Conservation (phyloP, 257 asterid species). For the Solanum appendiculatum region DNA sequence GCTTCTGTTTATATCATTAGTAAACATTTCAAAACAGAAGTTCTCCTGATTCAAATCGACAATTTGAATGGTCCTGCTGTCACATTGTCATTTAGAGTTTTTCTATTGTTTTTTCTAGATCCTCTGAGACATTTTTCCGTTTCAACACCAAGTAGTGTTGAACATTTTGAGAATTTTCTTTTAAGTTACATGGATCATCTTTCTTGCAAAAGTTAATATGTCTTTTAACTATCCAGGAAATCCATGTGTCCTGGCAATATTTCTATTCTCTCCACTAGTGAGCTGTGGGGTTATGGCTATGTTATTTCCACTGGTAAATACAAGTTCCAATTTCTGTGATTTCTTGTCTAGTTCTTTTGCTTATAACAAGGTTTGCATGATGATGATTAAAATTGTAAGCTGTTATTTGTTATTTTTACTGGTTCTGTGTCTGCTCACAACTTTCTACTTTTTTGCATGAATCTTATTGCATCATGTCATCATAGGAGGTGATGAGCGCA, state of each 20-base stretch:
- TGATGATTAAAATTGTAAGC: background rate
- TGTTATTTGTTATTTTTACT: background rate
- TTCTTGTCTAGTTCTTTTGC: background rate
- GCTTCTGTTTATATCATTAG: background rate
- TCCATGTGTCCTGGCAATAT: constrained; percentile 73
- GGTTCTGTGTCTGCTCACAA: background rate
- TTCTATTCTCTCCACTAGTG: constrained; percentile 77
- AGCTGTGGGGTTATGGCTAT: constrained; percentile 95
- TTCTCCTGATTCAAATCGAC: background rate
- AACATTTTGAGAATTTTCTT: background rate
- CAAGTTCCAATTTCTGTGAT: background rate
- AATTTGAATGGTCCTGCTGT: background rate
- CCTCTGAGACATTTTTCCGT: background rate
- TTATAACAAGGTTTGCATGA: background rate
- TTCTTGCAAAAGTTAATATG: background rate
- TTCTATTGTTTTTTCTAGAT: background rate
- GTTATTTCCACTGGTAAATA: constrained; percentile 74
- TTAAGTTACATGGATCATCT: background rate
- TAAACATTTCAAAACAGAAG: background rate
- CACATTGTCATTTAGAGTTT: background rate
- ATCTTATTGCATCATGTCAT: background rate
- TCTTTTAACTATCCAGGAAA: constrained; percentile 43
- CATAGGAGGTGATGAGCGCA: background rate
- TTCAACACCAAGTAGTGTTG: background rate
- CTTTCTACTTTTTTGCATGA: background rate